Evolutionary conservation across 306 rosid genomes (phyloP).

Genomic region (Rosa lucieae): DNA sequence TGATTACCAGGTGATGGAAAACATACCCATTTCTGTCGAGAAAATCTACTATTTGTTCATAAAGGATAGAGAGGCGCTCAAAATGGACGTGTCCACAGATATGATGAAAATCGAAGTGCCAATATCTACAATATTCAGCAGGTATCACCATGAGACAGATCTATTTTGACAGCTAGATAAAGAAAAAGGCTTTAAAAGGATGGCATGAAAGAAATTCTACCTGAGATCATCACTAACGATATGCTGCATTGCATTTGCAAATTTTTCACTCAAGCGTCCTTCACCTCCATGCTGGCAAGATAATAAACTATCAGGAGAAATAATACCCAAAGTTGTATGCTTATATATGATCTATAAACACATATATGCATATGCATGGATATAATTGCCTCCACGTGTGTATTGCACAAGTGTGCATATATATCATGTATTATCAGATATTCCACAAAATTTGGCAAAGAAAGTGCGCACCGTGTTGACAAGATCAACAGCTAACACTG

Average conservation of each 20-base stretch:
- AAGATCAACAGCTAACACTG: slow-evolving; percentile 88
- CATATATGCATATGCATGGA: background rate
- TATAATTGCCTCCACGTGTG: background rate
- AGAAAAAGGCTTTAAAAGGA: slow-evolving; percentile 11
- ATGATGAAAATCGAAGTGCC: slow-evolving; percentile 95
- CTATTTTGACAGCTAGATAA: slow-evolving; percentile 1
- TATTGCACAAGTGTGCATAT: background rate
- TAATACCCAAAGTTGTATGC: slow-evolving; percentile 6
- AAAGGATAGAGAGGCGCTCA: slow-evolving; percentile 87
- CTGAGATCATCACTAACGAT: slow-evolving; percentile 77
- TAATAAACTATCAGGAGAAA: slow-evolving; percentile 32
- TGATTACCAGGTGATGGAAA: slow-evolving; percentile 23
- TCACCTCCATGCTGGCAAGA: slow-evolving; percentile 90
- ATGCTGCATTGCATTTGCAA: slow-evolving; percentile 64
- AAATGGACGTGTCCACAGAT: slow-evolving; percentile 95
- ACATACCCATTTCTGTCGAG: slow-evolving; percentile 84
- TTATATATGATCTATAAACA: slow-evolving; percentile 7
- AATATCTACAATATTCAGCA: slow-evolving; percentile 58
- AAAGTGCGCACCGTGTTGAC: slow-evolving; percentile 65
- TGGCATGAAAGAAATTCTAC: slow-evolving; percentile 52
- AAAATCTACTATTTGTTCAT: slow-evolving; percentile 87
- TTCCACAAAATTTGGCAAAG: slow-evolving; percentile 17
- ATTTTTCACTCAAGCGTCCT: slow-evolving; percentile 77
- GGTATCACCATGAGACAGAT: slow-evolving; percentile 22
- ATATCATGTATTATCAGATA: background rate